Evolutionary conservation across 1,284 basidiomycete species (phyloP).

Genomic region (Fomitopsis pinicola): DNA sequence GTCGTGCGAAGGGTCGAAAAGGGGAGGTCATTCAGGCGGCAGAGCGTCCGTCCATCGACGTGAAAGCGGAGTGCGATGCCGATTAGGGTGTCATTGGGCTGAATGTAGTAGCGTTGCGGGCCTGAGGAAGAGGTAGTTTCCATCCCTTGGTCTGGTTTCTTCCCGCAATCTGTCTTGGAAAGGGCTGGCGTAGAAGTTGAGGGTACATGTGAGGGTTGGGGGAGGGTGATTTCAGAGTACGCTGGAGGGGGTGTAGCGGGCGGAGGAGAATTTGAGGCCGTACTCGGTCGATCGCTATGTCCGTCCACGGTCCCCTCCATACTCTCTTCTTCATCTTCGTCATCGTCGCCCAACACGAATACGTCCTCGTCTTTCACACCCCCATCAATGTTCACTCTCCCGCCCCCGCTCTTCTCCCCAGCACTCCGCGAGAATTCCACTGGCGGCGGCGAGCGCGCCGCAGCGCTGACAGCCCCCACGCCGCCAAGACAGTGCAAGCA

Average conservation of each 20-base stretch:
- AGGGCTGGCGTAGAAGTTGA: too few species aligned
- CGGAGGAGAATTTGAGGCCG: neutral
- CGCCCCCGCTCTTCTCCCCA: neutral
- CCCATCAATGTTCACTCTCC: slow-evolving; percentile 45
- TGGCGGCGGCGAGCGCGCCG: slow-evolving; percentile 15
- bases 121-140: neutral
- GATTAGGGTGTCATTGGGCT: slow-evolving; percentile 56
- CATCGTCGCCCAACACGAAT: slow-evolving; percentile 61
- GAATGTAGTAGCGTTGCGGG: slow-evolving; percentile 47
- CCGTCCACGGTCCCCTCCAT: neutral
- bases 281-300: neutral
- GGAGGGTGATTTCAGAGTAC: neutral
- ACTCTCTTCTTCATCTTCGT: slow-evolving; percentile 41
- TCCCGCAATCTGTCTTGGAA: neutral
- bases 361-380: slow-evolving; percentile 52
- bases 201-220: neutral
- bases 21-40: slow-evolving; percentile 62
- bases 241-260: slow-evolving; percentile 9
- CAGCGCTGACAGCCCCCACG: slow-evolving; percentile 37
- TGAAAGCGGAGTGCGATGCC: slow-evolving; percentile 62
- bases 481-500: slow-evolving; percentile 62
- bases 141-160: neutral
- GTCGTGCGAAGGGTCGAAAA: slow-evolving; percentile 62
- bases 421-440: neutral
- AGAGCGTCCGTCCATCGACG: slow-evolving; percentile 53